phyloP scores from a whole-genome alignment of 345 rosid species.

The Trapa bicornis region DNA sequence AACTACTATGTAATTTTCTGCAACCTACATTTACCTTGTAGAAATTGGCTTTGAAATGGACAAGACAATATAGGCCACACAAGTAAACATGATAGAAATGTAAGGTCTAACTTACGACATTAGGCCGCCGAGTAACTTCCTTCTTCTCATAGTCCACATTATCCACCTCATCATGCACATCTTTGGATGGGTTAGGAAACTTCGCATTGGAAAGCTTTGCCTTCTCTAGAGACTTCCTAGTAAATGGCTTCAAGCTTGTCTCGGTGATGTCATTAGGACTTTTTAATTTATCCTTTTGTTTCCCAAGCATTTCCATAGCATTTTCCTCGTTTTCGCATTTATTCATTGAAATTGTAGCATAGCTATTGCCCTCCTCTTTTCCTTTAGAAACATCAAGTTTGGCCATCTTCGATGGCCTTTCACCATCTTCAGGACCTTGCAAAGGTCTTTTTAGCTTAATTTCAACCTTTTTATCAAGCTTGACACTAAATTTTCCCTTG shows the following conservation, averaged over 20 bases:
- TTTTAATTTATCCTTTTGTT: slow-evolving; percentile 15
- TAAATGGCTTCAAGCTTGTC: slow-evolving; percentile 14
- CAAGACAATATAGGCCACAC: too few relatives aligned
- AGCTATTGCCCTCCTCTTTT: slow-evolving; percentile 17
- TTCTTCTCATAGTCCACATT: slow-evolving; percentile 16
- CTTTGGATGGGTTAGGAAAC: slow-evolving; percentile 12
- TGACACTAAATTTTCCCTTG: not conserved
- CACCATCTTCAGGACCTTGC: slow-evolving; percentile 16
- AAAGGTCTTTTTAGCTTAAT: slow-evolving; percentile 20
- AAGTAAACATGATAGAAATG: not conserved
- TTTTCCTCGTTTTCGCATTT: slow-evolving; percentile 15
- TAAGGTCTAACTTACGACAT: slow-evolving; percentile 47
- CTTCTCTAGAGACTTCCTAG: slow-evolving; percentile 19
- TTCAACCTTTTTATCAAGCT: slow-evolving; percentile 8
- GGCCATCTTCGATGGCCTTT: slow-evolving; percentile 3
- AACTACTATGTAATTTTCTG: not conserved
- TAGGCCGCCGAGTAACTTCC: slow-evolving; percentile 34
- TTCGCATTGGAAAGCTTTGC: slow-evolving; percentile 18
- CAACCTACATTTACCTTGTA: not conserved
- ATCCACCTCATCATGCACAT: slow-evolving; percentile 13
- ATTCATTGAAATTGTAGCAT: slow-evolving; percentile 11
- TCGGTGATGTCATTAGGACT: slow-evolving; percentile 12
- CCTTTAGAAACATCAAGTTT: slow-evolving; percentile 13
- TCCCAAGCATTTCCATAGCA: not conserved
- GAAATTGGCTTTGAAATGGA: too few relatives aligned